Conservation (phyloP, 768 basidiomycete species). For the Amanita inopinata region DNA sequence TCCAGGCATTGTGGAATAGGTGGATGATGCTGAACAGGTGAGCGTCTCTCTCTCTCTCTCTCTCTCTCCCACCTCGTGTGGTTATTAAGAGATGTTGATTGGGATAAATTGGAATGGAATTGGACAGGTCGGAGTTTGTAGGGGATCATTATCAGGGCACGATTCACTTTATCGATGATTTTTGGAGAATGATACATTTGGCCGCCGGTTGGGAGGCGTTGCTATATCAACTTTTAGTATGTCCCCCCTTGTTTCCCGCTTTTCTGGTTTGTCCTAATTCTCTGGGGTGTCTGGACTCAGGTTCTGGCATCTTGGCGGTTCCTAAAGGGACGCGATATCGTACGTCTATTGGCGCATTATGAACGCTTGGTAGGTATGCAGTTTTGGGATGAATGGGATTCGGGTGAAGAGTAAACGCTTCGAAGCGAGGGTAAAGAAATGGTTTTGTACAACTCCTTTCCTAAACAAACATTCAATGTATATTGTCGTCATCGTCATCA, state of each 20-base stretch:
- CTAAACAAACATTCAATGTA: too few species aligned
- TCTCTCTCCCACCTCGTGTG: too few species aligned
- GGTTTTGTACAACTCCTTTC: too few species aligned
- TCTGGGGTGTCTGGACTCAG: too few species aligned
- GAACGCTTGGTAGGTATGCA: conserved; percentile 42
- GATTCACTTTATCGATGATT: conserved; percentile 44
- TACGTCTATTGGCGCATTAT: conserved; percentile 42
- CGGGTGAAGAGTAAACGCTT: conserved; percentile 10
- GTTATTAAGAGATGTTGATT: too few species aligned
- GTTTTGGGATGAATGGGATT: conserved; percentile 25
- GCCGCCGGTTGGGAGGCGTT: conserved; percentile 63
- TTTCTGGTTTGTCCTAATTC: conserved; percentile 7
- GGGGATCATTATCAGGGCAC: conserved; percentile 44
- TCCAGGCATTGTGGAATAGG: conserved; percentile 67
- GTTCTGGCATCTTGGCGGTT: conserved; percentile 46
- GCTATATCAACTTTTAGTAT: conserved; percentile 50
- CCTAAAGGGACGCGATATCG: conserved; percentile 40
- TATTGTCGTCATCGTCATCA: too few species aligned
- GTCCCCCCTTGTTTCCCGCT: background rate
- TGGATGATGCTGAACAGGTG: conserved; percentile 64
- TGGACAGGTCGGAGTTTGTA: conserved; percentile 42
- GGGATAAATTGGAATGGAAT: too few species aligned
- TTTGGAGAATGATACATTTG: conserved; percentile 57
- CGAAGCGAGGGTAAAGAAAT: too few species aligned
- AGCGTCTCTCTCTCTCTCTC: conserved; percentile 11